Evolutionary conservation across 176 grass and related monocot species (phyloP).

Genomic region (Hyparrhenia diplandra): DNA sequence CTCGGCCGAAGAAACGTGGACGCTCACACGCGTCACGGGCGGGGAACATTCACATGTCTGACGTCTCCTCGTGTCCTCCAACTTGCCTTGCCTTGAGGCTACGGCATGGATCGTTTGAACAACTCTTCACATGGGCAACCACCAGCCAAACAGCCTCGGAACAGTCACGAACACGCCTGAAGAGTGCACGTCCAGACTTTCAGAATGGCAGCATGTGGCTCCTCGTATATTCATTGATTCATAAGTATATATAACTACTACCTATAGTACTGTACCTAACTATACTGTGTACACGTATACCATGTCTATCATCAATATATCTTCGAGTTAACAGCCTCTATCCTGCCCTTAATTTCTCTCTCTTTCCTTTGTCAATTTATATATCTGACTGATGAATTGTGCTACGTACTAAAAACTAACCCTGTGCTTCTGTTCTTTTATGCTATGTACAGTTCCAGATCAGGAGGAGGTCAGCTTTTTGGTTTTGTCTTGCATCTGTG

Average conservation of each 20-base stretch:
- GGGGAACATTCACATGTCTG: background rate
- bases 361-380: constrained; percentile 24
- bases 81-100: background rate
- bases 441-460: constrained; percentile 93
- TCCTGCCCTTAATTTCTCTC: background rate
- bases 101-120: background rate
- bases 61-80: background rate
- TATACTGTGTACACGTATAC: constrained; percentile 49
- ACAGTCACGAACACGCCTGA: background rate
- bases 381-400: constrained; percentile 14
- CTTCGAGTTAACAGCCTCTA: constrained; percentile 21
- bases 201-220: constrained; percentile 29
- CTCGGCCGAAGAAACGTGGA: too few species aligned
- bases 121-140: background rate
- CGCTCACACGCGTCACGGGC: background rate
- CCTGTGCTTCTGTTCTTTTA: constrained; percentile 47
- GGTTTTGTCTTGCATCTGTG: constrained; percentile 44
- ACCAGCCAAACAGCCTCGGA: background rate
- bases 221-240: background rate
- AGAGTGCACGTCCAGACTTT: constrained; percentile 8
- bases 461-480: constrained; percentile 51
- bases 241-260: background rate
- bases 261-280: constrained; percentile 9
- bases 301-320: background rate
- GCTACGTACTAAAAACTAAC: constrained; percentile 34